phyloP scores from a whole-genome alignment of 495 filamentous ascomycete genomes.

The Podospora bellae-mahoneyi region DNA sequence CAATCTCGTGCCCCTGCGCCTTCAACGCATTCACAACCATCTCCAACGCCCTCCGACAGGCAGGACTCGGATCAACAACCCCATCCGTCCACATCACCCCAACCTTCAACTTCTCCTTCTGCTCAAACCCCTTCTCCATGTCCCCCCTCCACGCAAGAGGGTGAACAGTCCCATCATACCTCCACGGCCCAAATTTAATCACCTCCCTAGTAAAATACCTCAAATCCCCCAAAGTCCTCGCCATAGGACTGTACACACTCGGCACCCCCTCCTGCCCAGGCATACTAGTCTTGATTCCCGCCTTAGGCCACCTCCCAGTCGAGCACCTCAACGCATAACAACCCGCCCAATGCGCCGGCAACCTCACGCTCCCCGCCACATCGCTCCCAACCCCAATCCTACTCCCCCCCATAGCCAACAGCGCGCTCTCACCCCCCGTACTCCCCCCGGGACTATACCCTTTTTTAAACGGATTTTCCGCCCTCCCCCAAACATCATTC shows the following conservation, averaged over 20 bases:
- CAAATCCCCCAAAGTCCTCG: slow-evolving; percentile 79
- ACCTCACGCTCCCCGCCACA: slow-evolving; percentile 87
- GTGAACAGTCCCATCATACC: slow-evolving; percentile 81
- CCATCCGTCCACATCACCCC: slow-evolving; percentile 79
- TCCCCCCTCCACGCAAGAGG: slow-evolving; percentile 75
- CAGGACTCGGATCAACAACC: slow-evolving; percentile 83
- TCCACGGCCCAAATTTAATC: slow-evolving; percentile 85
- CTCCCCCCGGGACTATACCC: slow-evolving; percentile 89
- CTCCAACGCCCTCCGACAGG: slow-evolving; percentile 73
- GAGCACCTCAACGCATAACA: slow-evolving; percentile 88
- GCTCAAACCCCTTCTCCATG: slow-evolving; percentile 54
- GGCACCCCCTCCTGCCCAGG: slow-evolving; percentile 89
- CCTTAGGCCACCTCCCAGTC: slow-evolving; percentile 93
- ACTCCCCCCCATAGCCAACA: slow-evolving; percentile 76
- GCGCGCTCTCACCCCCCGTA: slow-evolving; percentile 82
- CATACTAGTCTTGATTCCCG: slow-evolving; percentile 84
- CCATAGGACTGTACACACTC: slow-evolving; percentile 91
- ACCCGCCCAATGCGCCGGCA: slow-evolving; percentile 85
- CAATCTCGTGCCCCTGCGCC: slow-evolving; percentile 69
- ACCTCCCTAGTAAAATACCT: slow-evolving; percentile 79
- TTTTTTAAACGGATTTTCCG: slow-evolving; percentile 75
- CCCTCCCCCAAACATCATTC: slow-evolving; percentile 85
- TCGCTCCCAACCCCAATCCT: slow-evolving; percentile 94
- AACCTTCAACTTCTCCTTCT: slow-evolving; percentile 57
- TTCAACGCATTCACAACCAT: slow-evolving; percentile 64